Evolutionary conservation across 1,284 basidiomycete species (phyloP), one percentile per base, ranked within the genome.

Genomic region (Mycosarcoma maydis): DNA sequence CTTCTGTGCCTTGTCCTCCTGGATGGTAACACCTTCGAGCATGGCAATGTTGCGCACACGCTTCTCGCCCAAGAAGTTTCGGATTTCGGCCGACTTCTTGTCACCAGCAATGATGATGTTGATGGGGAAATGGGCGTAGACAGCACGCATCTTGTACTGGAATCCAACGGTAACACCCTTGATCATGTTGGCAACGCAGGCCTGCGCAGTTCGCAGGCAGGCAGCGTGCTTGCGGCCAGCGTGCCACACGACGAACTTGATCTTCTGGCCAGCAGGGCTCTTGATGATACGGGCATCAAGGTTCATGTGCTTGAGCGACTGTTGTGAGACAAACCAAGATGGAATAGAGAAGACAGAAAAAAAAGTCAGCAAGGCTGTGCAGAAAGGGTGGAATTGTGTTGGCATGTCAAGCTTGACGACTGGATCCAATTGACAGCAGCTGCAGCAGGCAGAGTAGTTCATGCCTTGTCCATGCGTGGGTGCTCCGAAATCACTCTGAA

Each of bases 111-210:
- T 93, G 84, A 98, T 98, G 83, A 92, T 90, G 87, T 99, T 98
- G 88, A 99, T 97, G 73, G 96, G 96, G 88, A 99, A 99, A 88
- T 99, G 96, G 81, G 96, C 96, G 83, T 98, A 99, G 60, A 98
- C 96, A 33, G 94, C 77, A 50, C 83, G 76, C 80, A 82, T 82
- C 90, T 98, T 98, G 89, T 99, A 99, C 82, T 90, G 89, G 90
- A 98, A 98, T 71, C 95, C 96, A 90, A 94, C 92, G 52, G 94
- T 98, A 29, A 78, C 76, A 73, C 76, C 76, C 78, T 86, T 94
- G 84, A 98, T 88, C 94, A 98, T 94, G 88, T 99, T 98, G 83
- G 88, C 88, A 80, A 99, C 94, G 78, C 94, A 84, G 77, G 91
- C 94, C 85, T 90, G 90, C 85, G 98, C 93, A 37, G 96, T 98